Evolutionary conservation across 2,329 filamentous ascomycete species (phyloP).

Genomic region (Cytospora schulzeri): DNA sequence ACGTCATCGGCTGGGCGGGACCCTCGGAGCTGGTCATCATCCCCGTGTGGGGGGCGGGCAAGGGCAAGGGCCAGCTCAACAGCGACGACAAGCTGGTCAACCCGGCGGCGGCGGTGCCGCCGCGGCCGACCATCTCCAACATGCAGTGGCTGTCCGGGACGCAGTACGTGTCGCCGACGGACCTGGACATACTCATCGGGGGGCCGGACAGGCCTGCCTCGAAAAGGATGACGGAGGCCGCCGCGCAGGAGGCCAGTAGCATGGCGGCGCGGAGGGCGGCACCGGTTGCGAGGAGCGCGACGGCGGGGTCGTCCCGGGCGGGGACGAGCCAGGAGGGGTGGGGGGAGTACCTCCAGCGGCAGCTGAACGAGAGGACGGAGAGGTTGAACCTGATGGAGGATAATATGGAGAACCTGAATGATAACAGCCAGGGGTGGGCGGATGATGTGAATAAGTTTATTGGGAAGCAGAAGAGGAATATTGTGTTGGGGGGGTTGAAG

Average conservation of each 20-base stretch:
- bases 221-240: conserved; percentile 83
- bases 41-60: conserved; percentile 80
- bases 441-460: conserved; percentile 89
- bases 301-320: conserved; percentile 32
- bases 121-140: conserved; percentile 90
- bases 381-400: conserved; percentile 82
- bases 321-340: conserved; percentile 59
- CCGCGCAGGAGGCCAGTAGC: conserved; percentile 72
- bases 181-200: conserved; percentile 89
- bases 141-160: conserved; percentile 96
- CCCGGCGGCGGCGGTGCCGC: conserved; percentile 69
- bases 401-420: conserved; percentile 78
- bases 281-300: conserved; percentile 40
- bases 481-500: conserved; percentile 71
- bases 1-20: conserved; percentile 85
- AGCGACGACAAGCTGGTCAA: conserved; percentile 78
- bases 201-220: conserved; percentile 85
- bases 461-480: conserved; percentile 81
- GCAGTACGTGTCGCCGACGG: conserved; percentile 82
- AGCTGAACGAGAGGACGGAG: conserved; percentile 89
- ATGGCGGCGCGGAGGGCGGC: conserved; percentile 47
- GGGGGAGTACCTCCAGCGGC: conserved; percentile 81
- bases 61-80: conserved; percentile 54
- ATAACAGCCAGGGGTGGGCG: conserved; percentile 81
- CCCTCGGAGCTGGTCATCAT: conserved; percentile 83